Conservation (phyloP, 73 alveolate species). For the Tetrahymena elliotti region DNA sequence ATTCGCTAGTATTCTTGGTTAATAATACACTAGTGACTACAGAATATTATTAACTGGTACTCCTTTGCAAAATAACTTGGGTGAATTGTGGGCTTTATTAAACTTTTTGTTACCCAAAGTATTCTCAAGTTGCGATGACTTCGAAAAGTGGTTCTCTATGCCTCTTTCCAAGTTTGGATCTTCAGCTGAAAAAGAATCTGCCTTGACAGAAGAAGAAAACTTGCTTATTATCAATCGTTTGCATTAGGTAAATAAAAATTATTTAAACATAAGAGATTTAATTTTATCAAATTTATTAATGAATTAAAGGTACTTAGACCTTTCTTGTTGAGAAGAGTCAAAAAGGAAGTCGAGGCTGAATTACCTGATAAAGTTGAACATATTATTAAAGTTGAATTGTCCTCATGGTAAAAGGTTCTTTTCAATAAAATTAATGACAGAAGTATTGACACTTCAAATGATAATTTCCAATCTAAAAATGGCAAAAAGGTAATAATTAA, state of each 20-base stretch:
- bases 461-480: neutral
- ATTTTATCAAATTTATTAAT: too few species aligned
- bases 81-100: constrained; percentile 97
- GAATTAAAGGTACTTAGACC: constrained; percentile 97
- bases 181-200: constrained; percentile 73
- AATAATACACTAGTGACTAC: constrained; percentile 83
- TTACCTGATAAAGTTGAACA: constrained; percentile 95
- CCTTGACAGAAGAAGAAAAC: constrained; percentile 93
- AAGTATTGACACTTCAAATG: constrained; percentile 70
- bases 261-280: too few species aligned
- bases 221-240: constrained; percentile 91
- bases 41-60: constrained; percentile 96
- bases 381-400: constrained; percentile 89
- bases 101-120: constrained; percentile 94
- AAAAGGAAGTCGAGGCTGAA: constrained; percentile 96
- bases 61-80: constrained; percentile 93
- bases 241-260: constrained; percentile 41
- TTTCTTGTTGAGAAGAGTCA: constrained; percentile 95
- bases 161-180: constrained; percentile 76
- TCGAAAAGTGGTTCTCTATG: constrained; percentile 96
- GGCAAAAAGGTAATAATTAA: neutral
- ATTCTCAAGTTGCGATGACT: constrained; percentile 95
- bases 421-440: constrained; percentile 87
- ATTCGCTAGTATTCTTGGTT: constrained; percentile 91
- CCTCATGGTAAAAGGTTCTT: constrained; percentile 94